Conservation (phyloP, 2,329 filamentous ascomycete genomes). For the Sordariomycetes sp. region DNA sequence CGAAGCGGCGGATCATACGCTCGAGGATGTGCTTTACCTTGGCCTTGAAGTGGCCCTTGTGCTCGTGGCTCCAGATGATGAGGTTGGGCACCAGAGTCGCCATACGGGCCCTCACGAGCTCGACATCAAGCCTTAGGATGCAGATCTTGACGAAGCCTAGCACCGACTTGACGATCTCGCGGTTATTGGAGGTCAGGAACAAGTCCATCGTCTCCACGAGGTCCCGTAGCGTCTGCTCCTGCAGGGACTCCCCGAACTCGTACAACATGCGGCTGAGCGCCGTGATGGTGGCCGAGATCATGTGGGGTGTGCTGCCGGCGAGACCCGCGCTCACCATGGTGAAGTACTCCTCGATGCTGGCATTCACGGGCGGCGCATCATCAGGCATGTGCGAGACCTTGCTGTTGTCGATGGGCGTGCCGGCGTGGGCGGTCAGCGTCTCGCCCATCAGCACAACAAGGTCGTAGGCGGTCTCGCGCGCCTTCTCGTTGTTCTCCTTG, state of each 20-base stretch:
- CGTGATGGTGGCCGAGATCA: constrained; percentile 96
- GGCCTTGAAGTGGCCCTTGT: constrained; percentile 91
- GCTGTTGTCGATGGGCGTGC: constrained; percentile 70
- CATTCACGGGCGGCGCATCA: constrained; percentile 65
- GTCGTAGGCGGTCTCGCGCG: constrained; percentile 80
- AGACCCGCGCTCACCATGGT: constrained; percentile 97
- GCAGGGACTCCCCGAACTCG: constrained; percentile 69
- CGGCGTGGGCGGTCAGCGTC: constrained; percentile 56
- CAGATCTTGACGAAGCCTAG: constrained; percentile 96
- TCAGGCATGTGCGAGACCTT: constrained; percentile 80
- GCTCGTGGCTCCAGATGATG: constrained; percentile 94
- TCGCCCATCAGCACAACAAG: constrained; percentile 81
- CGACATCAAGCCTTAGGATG: constrained; percentile 71
- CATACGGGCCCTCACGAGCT: constrained; percentile 70
- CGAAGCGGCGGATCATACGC: constrained; percentile 85
- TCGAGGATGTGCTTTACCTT: constrained; percentile 99
- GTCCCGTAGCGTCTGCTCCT: constrained; percentile 61
- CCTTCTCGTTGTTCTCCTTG: constrained; percentile 96
- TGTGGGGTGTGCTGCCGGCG: constrained; percentile 85
- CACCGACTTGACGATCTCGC: constrained; percentile 90
- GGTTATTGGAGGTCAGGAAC: constrained; percentile 91
- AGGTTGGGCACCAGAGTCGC: constrained; percentile 74
- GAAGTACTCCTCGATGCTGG: constrained; percentile 88
- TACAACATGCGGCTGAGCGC: constrained; percentile 89
- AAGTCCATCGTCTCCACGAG: constrained; percentile 92